Evolutionary conservation across 495 filamentous ascomycete species (phyloP).

Genomic region (Venustampulla echinocandica): DNA sequence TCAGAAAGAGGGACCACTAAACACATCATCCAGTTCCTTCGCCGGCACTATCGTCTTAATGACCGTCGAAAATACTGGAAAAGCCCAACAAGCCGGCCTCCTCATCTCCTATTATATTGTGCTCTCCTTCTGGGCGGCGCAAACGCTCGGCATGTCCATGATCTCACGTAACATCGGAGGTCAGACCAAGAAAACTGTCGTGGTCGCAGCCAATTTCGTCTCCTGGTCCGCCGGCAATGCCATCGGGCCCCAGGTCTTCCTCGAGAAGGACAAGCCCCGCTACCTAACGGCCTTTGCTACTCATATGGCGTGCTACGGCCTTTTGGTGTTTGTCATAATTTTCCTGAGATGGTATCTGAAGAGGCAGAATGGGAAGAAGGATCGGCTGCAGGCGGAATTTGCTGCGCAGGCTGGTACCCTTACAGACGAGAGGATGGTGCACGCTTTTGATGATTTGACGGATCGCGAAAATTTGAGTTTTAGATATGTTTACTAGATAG

Average conservation of each 20-base stretch:
- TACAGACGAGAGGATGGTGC: conserved; percentile 54
- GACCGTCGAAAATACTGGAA: conserved; percentile 37
- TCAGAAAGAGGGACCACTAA: background rate
- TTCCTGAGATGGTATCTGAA: conserved; percentile 56
- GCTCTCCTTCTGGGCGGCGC: conserved; percentile 47
- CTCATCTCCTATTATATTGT: conserved; percentile 48
- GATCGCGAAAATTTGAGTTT: conserved; percentile 22
- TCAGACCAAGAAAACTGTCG: conserved; percentile 17
- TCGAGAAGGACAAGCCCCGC: conserved; percentile 32
- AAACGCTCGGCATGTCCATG: conserved; percentile 43
- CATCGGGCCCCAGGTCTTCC: conserved; percentile 20
- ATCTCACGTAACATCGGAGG: conserved; percentile 20
- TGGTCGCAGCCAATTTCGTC: conserved; percentile 14
- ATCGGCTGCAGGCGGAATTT: conserved; percentile 19
- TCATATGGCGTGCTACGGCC: conserved; percentile 52
- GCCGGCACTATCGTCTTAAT: conserved; percentile 49
- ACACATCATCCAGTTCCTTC: conserved; percentile 22
- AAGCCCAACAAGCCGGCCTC: conserved; percentile 35
- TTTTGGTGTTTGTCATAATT: conserved; percentile 45
- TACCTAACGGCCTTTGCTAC: conserved; percentile 62
- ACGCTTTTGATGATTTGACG: conserved; percentile 22
- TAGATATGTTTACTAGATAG: conserved; percentile 26
- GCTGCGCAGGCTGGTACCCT: conserved; percentile 17
- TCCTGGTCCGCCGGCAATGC: conserved; percentile 13
- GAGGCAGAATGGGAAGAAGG: conserved; percentile 54